Base-by-base conservation (phyloP, 306 rosid species). In the Datisca glomerata region DNA sequence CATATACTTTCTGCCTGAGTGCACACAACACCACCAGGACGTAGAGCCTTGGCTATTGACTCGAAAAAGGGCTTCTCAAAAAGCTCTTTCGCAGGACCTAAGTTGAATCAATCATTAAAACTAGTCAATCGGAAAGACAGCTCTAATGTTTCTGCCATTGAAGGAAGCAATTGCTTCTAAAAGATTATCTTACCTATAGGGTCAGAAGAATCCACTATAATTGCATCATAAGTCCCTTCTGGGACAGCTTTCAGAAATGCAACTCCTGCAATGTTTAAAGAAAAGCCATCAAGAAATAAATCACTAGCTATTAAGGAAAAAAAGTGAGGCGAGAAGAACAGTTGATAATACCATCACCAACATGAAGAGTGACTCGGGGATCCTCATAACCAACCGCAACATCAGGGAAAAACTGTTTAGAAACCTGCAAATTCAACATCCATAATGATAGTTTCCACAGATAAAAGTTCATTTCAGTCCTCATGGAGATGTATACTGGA, bases 1-100 rank as follows among this genome's bases (percentile, higher is more conserved):
- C 96, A 86, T 56, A 81, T 81, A 42, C 96, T 86, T 76, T 86
- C 96, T 5, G 96, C 96, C 60, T 86, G 96, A 19, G 93, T 86
- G 47, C 93, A 74, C 65, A 81, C 71, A 46, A 75, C 96, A 25
- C 96, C 96, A 56, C 96, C 96, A 8, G 93, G 93, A 38, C 86
- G 91, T 56, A 86, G 93, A 65, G 96, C 93, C 45, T 18, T 80
- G 2, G 93, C 82, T 50, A 86, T 78, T 0, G 78, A 75, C 49
- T 43, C 59, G 16, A 81, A 86, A 49, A 86, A 86, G 1, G 96
- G 96, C 71, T 81, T 81, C 66, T 86, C 81, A 19, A 86, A 86
- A 60, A 86, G 91, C 69, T 86, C 96, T 70, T 86, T 73, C 7
- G 96, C 96, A 49, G 96, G 96, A 55, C 96, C 96, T 86, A 32